Percentiles rank a stretch among this genome's conserved stretches.
These are phyloP conservation scores for Clonostachys byssicola DNA, from an alignment of 2,329 filamentous ascomycete genomes.

Conservation along the genomic window DNA sequence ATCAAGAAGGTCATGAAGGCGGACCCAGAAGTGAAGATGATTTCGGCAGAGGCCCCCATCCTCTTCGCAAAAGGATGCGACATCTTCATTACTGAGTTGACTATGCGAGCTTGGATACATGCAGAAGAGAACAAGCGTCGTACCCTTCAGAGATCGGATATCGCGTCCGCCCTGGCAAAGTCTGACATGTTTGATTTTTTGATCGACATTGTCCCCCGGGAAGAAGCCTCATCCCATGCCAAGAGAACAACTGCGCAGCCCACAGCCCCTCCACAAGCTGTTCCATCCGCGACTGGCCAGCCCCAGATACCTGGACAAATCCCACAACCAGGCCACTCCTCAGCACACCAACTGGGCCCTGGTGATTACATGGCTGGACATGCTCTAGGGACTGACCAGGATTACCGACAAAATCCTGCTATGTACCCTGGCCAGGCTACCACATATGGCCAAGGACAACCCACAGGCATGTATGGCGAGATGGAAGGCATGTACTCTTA, in stretches of 20 bases:
- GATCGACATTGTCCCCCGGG: conserved; percentile 95
- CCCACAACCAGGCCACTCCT: conserved; percentile 45
- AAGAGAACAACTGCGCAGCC: conserved; percentile 65
- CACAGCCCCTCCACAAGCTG: conserved; percentile 30
- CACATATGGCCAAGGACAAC: conserved; percentile 73
- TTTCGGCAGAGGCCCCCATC: conserved; percentile 95
- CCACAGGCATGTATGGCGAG: conserved; percentile 68
- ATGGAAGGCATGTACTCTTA: conserved; percentile 86
- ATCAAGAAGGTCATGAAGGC: conserved; percentile 99
- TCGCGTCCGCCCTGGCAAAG: conserved; percentile 91
- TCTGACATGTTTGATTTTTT: conserved; percentile 99
- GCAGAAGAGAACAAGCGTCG: conserved; percentile 98
- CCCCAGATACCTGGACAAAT: conserved; percentile 48
- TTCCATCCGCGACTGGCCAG: conserved; percentile 44
- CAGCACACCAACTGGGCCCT: conserved; percentile 53
- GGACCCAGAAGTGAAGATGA: conserved; percentile 99
- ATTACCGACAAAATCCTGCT: conserved; percentile 73
- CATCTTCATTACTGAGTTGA: conserved; percentile 98
- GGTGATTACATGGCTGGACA: conserved; percentile 63
- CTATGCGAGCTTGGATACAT: conserved; percentile 99
- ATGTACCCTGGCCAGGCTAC: conserved; percentile 77
- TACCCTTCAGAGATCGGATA: conserved; percentile 92
- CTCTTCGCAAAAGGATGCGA: conserved; percentile 98
- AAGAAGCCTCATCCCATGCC: conserved; percentile 82
- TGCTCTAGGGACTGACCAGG: conserved; percentile 62